Evolutionary conservation across 2,329 filamentous ascomycete species (phyloP).

Genomic region (Ophiostoma piceae): DNA sequence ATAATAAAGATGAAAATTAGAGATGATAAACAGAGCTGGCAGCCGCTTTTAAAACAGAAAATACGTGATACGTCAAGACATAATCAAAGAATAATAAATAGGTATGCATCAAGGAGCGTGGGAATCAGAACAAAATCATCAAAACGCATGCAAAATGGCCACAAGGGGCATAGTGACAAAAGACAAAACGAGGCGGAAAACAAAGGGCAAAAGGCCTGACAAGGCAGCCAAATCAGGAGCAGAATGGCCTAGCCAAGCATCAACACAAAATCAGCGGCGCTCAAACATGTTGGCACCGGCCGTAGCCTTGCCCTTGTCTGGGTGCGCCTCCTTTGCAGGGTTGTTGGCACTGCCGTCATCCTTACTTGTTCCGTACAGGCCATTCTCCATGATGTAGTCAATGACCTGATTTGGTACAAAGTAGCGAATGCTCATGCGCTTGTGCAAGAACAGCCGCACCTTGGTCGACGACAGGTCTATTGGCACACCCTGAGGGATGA

Average conservation of each 20-base stretch:
- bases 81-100: background rate
- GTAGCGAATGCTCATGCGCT: constrained; percentile 78
- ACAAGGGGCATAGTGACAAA: background rate
- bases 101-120: constrained; percentile 8
- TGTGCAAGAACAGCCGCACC: constrained; percentile 72
- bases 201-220: background rate
- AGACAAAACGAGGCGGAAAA: background rate
- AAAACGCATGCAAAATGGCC: background rate
- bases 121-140: constrained; percentile 14
- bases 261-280: background rate
- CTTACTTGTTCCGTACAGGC: constrained; percentile 24
- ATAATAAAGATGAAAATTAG: background rate
- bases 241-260: background rate
- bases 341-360: constrained; percentile 18
- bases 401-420: constrained; percentile 33
- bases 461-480: constrained; percentile 77
- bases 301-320: constrained; percentile 16
- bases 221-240: background rate
- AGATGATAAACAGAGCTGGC: background rate
- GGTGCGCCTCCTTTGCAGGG: constrained; percentile 5
- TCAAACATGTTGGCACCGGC: constrained; percentile 10
- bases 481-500: constrained; percentile 82
- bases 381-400: constrained; percentile 25
- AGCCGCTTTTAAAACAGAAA: background rate
- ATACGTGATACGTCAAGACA: background rate